phyloP scores from a whole-genome alignment of 1,284 basidiomycete genomes.

The Inonotus obliquus region DNA sequence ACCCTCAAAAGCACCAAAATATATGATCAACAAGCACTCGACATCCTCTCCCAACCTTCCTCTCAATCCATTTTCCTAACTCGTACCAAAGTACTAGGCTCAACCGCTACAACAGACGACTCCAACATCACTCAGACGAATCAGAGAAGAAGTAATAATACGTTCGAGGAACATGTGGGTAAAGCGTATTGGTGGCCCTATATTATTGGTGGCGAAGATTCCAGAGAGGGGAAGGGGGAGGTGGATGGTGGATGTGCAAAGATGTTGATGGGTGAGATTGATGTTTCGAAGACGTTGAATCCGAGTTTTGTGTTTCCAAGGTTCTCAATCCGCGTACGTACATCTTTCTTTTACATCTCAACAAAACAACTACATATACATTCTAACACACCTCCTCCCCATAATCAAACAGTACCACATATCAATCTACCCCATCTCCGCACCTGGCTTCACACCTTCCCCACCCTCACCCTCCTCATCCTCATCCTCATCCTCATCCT shows the following conservation, averaged over 20 bases:
- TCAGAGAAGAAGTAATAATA: constrained; percentile 39
- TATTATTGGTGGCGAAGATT: constrained; percentile 29
- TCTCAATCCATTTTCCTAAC: constrained; percentile 31
- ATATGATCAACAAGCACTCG: constrained; percentile 47
- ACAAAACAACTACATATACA: background rate
- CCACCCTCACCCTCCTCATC: background rate
- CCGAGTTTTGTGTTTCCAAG: constrained; percentile 52
- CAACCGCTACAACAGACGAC: constrained; percentile 38
- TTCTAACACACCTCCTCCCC: background rate
- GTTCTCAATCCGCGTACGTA: constrained; percentile 41
- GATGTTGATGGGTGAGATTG: constrained; percentile 47
- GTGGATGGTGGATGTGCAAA: constrained; percentile 21
- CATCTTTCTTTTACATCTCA: background rate
- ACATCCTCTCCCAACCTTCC: constrained; percentile 40
- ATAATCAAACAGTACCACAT: constrained; percentile 10
- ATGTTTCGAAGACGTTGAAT: constrained; percentile 41
- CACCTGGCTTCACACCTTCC: constrained; percentile 38
- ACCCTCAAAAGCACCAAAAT: constrained; percentile 32
- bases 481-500: no score
- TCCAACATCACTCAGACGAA: constrained; percentile 15
- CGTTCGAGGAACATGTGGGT: constrained; percentile 39
- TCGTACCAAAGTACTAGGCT: constrained; percentile 40
- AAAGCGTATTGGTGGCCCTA: constrained; percentile 47
- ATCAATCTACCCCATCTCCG: constrained; percentile 28
- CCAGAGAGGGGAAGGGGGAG: constrained; percentile 25